These are phyloP conservation scores for Anisodus tanguticus DNA, from an alignment of 257 asterid genomes.

Conservation along the genomic window DNA sequence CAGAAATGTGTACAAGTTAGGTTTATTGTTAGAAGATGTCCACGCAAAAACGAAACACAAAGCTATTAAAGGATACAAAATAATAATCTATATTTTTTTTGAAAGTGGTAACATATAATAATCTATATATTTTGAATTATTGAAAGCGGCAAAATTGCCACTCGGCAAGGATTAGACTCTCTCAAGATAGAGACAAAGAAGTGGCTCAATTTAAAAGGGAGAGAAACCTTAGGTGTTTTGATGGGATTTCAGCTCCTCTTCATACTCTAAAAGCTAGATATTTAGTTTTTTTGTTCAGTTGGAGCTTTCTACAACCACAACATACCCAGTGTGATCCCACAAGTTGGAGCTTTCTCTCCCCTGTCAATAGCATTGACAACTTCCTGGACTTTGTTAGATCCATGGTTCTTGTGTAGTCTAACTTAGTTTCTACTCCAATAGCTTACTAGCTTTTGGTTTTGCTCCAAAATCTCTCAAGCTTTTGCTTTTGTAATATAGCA, in stretches of 20 bases:
- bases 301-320: too few species aligned
- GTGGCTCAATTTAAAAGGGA: not conserved
- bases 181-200: not conserved
- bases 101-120: too few species aligned
- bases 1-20: not conserved
- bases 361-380: too few species aligned
- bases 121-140: not conserved
- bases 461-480: not conserved
- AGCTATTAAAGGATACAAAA: not conserved
- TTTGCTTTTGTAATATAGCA: not conserved
- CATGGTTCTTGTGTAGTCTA: too few species aligned
- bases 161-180: not conserved
- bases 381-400: too few species aligned
- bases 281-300: too few species aligned
- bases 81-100: not conserved
- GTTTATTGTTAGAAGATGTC: not conserved
- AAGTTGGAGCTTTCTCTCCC: too few species aligned
- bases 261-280: too few species aligned
- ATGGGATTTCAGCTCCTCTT: too few species aligned
- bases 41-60: not conserved
- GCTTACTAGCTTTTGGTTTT: too few species aligned
- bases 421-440: too few species aligned
- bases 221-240: not conserved
- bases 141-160: not conserved
- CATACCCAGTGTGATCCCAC: too few species aligned